A percentile compares a stretch with the other conserved stretches of the same genome.
These are phyloP conservation scores for Aspergillus flavus DNA, from an alignment of 2,329 filamentous ascomycete species.

Conservation along the genomic window DNA sequence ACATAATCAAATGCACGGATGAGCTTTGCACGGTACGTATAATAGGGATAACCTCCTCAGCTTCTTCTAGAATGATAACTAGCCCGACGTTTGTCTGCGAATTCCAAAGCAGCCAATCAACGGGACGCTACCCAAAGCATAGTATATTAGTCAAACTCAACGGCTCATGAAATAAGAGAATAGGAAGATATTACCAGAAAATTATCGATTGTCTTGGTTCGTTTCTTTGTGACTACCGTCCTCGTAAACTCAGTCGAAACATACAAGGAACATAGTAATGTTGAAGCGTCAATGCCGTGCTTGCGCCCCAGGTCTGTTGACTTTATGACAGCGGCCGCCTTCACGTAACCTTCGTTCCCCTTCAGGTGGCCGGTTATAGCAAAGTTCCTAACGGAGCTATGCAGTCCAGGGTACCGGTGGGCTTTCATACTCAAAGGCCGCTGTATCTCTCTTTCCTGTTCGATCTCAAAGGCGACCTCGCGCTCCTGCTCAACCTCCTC, in stretches of 20 bases:
- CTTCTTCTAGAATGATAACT: conserved; percentile 66
- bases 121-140: conserved; percentile 25
- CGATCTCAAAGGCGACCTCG: conserved; percentile 62
- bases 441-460: conserved; percentile 59
- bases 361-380: conserved; percentile 1
- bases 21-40: conserved; percentile 31
- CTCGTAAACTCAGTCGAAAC: conserved; percentile 18
- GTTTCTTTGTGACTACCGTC: conserved; percentile 11
- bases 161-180: too few species aligned
- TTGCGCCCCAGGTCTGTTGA: conserved; percentile 13
- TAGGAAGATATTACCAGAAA: conserved; percentile 12
- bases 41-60: conserved; percentile 55
- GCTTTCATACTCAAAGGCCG: conserved; percentile 46
- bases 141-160: background rate
- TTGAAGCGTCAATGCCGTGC: conserved; percentile 5
- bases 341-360: background rate
- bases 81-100: conserved; percentile 51
- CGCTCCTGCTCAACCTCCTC: conserved; percentile 63
- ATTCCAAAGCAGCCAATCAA: conserved; percentile 66
- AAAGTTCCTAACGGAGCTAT: conserved; percentile 45
- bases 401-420: conserved; percentile 49
- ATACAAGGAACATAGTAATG: conserved; percentile 9
- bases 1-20: conserved; percentile 54
- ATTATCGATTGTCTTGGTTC: conserved; percentile 8
- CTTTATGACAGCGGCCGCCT: conserved; percentile 13